These are phyloP conservation scores for Lunularia cruciata DNA, from an alignment of 225 moss, liverwort and hornwort species.

Conservation along the genomic window DNA sequence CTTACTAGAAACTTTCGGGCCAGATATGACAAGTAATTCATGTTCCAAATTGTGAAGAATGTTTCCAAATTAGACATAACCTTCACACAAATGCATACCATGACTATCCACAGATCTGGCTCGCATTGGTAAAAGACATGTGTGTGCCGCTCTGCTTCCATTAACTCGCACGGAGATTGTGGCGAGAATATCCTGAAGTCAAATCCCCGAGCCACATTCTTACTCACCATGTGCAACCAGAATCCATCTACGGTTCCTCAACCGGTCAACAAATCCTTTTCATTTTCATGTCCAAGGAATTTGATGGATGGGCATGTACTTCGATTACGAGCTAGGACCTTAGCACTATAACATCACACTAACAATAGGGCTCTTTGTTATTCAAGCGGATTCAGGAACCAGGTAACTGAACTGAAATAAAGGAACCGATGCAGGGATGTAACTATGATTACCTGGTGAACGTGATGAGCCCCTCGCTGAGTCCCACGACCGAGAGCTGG, in stretches of 20 bases:
- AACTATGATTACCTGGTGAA: slow-evolving; percentile 59
- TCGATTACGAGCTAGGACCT: no score
- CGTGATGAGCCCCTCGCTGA: slow-evolving; percentile 86
- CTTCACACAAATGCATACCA: slow-evolving; percentile 53
- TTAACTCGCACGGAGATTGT: slow-evolving; percentile 71
- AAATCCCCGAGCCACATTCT: slow-evolving; percentile 22
- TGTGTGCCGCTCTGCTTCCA: slow-evolving; percentile 78
- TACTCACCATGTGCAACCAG: slow-evolving; percentile 14
- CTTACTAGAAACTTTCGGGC: no score
- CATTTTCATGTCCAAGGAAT: no score
- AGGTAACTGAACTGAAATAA: background rate
- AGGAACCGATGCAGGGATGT: background rate
- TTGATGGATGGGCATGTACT: no score
- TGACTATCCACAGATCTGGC: slow-evolving; percentile 90
- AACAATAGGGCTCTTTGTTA: background rate
- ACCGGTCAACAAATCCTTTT: background rate
- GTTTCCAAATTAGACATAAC: no score
- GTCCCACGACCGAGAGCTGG: slow-evolving; percentile 78
- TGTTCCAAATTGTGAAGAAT: no score
- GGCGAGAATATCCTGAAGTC: slow-evolving; percentile 79
- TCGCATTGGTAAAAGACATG: slow-evolving; percentile 79
- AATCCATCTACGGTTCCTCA: background rate
- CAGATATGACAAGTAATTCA: no score
- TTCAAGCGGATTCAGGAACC: background rate
- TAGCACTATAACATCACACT: no score